Percentiles rank a stretch among this genome's conserved stretches.
Conservation (phyloP, 2,329 filamentous ascomycete genomes). For the Colletotrichum sp. region DNA sequence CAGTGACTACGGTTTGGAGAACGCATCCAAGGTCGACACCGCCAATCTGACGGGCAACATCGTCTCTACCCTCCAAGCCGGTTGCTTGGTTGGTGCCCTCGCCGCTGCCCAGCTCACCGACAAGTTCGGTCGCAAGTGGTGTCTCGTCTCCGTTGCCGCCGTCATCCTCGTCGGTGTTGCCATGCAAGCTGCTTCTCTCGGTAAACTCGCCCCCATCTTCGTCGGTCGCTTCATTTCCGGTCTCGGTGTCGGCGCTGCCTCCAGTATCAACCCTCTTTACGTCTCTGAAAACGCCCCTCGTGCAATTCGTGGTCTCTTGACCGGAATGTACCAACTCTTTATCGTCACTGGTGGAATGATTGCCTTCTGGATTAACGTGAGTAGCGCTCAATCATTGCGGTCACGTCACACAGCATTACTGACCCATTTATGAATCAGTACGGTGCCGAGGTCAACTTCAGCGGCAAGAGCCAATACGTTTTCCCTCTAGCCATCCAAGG, state of each 20-base stretch:
- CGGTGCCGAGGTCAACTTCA: slow-evolving; percentile 44
- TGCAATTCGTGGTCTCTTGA: slow-evolving; percentile 48
- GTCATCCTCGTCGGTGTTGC: slow-evolving; percentile 64
- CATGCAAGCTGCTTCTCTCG: slow-evolving; percentile 63
- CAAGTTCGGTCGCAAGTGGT: slow-evolving; percentile 44
- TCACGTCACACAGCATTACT: not conserved
- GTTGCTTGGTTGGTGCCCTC: slow-evolving; percentile 33
- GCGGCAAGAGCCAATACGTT: slow-evolving; percentile 24
- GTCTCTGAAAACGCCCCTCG: slow-evolving; percentile 50
- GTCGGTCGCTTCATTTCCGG: slow-evolving; percentile 62
- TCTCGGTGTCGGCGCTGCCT: slow-evolving; percentile 48
- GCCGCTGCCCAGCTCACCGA: slow-evolving; percentile 43
- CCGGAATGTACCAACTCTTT: slow-evolving; percentile 51
- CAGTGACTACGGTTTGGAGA: slow-evolving; percentile 30
- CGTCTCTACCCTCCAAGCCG: slow-evolving; percentile 30
- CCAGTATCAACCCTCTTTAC: slow-evolving; percentile 48
- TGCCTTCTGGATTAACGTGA: slow-evolving; percentile 51
- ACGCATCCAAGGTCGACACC: slow-evolving; percentile 16
- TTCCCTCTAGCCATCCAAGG: slow-evolving; percentile 68
- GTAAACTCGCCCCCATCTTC: slow-evolving; percentile 65
- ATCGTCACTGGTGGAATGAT: slow-evolving; percentile 49
- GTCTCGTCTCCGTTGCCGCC: slow-evolving; percentile 58
- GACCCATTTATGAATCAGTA: slow-evolving; percentile 31
- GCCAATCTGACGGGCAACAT: slow-evolving; percentile 28
- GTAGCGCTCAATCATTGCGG: not conserved